Evolutionary conservation across 495 filamentous ascomycete genomes (phyloP).

Genomic region (Achaetomiella virescens): DNA sequence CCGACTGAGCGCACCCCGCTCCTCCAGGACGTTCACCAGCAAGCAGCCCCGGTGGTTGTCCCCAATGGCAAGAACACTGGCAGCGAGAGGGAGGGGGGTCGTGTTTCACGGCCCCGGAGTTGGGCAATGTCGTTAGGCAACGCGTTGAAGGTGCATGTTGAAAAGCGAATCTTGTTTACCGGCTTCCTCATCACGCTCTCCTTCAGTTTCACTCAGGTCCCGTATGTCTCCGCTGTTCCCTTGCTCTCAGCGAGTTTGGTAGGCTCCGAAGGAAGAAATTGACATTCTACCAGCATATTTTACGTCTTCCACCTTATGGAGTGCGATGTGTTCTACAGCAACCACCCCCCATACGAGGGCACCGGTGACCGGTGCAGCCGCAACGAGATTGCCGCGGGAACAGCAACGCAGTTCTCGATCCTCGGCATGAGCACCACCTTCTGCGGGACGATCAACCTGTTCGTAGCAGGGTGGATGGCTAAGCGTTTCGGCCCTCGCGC

Average conservation of each 20-base stretch:
- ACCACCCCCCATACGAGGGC: slow-evolving; percentile 33
- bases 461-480: slow-evolving; percentile 52
- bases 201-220: slow-evolving; percentile 54
- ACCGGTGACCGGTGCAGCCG: slow-evolving; percentile 40
- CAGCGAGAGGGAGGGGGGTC: background rate
- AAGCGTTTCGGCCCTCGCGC: slow-evolving; percentile 48
- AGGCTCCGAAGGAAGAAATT: background rate
- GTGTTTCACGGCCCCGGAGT: background rate
- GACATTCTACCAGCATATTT: slow-evolving; percentile 37
- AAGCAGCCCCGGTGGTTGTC: too few relatives aligned
- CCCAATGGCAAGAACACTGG: too few relatives aligned
- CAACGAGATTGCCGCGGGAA: slow-evolving; percentile 48
- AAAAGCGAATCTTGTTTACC: slow-evolving; percentile 43
- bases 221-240: slow-evolving; percentile 40
- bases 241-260: background rate
- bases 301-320: slow-evolving; percentile 55
- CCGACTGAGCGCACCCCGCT: too few relatives aligned
- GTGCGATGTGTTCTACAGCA: slow-evolving; percentile 50
- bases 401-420: slow-evolving; percentile 47
- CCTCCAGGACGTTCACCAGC: too few relatives aligned
- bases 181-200: slow-evolving; percentile 51
- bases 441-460: slow-evolving; percentile 50
- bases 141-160: slow-evolving; percentile 16
- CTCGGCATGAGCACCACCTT: slow-evolving; percentile 46
- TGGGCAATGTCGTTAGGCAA: background rate